These are phyloP conservation scores for Colletotrichum spinosum DNA, from an alignment of 2,329 filamentous ascomycete genomes.

Conservation along the genomic window DNA sequence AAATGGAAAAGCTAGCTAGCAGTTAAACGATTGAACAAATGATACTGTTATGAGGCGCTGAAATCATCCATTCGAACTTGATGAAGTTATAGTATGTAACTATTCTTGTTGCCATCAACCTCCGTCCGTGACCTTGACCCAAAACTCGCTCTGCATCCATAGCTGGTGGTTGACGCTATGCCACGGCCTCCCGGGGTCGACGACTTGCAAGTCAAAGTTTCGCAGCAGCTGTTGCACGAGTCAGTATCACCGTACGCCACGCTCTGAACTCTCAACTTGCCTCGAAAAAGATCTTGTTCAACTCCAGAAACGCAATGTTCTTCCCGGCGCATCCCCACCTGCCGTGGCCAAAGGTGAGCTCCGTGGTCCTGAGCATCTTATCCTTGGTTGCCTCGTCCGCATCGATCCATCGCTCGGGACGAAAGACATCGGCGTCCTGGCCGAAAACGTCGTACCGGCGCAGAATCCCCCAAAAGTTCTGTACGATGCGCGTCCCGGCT, in stretches of 20 bases:
- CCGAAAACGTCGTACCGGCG: constrained; percentile 51
- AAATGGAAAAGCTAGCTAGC: too few species aligned
- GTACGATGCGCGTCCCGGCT: constrained; percentile 45
- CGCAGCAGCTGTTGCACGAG: constrained; percentile 40
- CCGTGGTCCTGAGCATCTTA: constrained; percentile 43
- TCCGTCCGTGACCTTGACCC: constrained; percentile 38
- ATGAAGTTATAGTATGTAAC: neutral
- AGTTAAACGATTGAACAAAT: too few species aligned
- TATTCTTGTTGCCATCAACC: neutral
- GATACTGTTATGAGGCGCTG: too few species aligned
- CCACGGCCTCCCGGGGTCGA: constrained; percentile 45
- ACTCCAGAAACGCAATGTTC: constrained; percentile 55
- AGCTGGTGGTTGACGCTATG: constrained; percentile 45
- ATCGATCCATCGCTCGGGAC: constrained; percentile 62
- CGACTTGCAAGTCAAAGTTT: constrained; percentile 42
- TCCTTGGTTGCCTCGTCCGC: constrained; percentile 40
- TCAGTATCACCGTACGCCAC: neutral
- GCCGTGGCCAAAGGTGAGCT: constrained; percentile 52
- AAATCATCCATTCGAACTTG: neutral
- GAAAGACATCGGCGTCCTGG: constrained; percentile 54
- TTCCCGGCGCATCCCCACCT: constrained; percentile 47
- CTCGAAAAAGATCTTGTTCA: constrained; percentile 57
- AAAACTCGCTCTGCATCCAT: constrained; percentile 43
- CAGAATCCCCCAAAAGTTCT: constrained; percentile 54
- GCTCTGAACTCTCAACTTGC: constrained; percentile 42